Percentiles rank a stretch among this genome's conserved stretches.
Evolutionary conservation across 495 filamentous ascomycete species (phyloP).

Genomic region (Saxophila tyrrhenica): DNA sequence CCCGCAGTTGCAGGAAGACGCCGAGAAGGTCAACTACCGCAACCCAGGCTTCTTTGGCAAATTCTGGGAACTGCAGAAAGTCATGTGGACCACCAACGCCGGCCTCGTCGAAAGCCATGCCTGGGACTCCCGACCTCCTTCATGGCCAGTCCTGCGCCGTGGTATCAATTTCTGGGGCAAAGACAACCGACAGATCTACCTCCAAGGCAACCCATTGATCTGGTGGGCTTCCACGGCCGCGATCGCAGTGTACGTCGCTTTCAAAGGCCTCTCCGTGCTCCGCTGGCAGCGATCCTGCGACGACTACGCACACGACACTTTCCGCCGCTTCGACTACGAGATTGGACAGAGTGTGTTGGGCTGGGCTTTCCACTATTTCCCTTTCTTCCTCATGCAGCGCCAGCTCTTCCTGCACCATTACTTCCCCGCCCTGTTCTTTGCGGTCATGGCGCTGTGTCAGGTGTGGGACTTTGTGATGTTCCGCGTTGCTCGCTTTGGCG

Average conservation of each 20-base stretch:
- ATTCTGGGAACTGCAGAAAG: constrained; percentile 98
- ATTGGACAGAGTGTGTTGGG: constrained; percentile 80
- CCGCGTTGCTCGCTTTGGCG: constrained; percentile 53
- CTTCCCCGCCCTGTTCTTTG: constrained; percentile 90
- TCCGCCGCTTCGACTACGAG: constrained; percentile 97
- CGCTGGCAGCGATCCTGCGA: constrained; percentile 87
- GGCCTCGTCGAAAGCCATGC: constrained; percentile 92
- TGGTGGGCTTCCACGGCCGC: constrained; percentile 89
- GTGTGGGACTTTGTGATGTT: constrained; percentile 71
- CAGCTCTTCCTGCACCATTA: constrained; percentile 98
- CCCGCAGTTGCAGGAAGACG: constrained; percentile 51
- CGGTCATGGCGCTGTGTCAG: constrained; percentile 78
- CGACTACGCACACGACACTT: constrained; percentile 68
- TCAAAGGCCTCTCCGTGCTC: constrained; percentile 80
- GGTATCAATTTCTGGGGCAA: constrained; percentile 99
- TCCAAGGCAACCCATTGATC: constrained; percentile 88
- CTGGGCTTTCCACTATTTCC: constrained; percentile 95
- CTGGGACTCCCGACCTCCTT: constrained; percentile 91
- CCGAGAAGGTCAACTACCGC: constrained; percentile 89
- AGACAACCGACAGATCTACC: constrained; percentile 86
- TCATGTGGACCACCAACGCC: constrained; percentile 98
- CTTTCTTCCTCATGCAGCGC: constrained; percentile 94
- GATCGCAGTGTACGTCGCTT: constrained; percentile 60
- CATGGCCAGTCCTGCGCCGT: constrained; percentile 85
- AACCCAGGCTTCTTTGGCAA: constrained; percentile 95